phyloP scores from a whole-genome alignment of 139 green algal species.

The Dunaliella primolecta region DNA sequence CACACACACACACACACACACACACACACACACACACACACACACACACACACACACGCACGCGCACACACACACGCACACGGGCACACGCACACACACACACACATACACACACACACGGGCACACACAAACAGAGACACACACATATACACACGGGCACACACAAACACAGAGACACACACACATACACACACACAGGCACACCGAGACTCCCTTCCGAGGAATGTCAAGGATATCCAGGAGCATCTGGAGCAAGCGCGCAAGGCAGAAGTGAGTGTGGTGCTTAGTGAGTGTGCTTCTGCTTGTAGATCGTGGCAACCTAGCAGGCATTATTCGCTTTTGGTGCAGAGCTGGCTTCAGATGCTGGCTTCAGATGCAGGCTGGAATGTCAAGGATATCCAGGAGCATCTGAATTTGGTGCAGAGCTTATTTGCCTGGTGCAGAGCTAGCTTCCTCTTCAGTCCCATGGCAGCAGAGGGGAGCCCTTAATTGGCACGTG shows the following conservation, averaged over 20 bases:
- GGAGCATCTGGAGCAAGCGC: not conserved
- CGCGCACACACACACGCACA: not conserved
- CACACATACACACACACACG: not conserved
- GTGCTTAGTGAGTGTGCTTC: too few relatives aligned
- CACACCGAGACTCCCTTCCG: slow-evolving; percentile 12
- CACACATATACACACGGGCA: not conserved
- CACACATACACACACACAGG: not conserved
- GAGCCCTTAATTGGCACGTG: too few relatives aligned
- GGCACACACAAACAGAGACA: not conserved
- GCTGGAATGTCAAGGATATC: slow-evolving; percentile 4
- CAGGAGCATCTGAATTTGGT: slow-evolving; percentile 1
- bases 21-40: not conserved
- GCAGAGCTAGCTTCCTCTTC: too few relatives aligned
- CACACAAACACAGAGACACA: not conserved
- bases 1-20: not conserved
- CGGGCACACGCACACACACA: not conserved
- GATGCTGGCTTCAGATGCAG: too few relatives aligned
- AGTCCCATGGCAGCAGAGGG: too few relatives aligned
- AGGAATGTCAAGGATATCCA: slow-evolving; percentile 10
- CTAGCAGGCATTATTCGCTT: too few relatives aligned
- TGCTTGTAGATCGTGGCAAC: too few relatives aligned
- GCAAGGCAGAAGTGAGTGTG: slow-evolving; percentile 19
- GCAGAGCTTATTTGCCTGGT: too few relatives aligned
- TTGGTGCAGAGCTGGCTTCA: too few relatives aligned
- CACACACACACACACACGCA: not conserved